Base-by-base conservation (phyloP, 306 rosid genomes). In the Prinsepia uniflora region DNA sequence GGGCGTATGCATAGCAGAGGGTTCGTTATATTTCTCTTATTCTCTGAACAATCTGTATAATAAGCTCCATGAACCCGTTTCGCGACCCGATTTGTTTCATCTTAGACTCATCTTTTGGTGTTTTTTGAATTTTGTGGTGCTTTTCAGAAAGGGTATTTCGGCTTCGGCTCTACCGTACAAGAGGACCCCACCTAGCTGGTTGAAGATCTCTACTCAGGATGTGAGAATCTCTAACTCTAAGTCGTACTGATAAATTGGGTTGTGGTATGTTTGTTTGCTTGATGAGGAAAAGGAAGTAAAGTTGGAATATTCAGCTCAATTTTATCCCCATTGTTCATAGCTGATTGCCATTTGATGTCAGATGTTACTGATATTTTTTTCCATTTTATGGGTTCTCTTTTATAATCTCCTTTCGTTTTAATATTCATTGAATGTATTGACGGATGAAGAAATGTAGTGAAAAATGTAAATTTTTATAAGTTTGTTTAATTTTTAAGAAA, bases 1-100 rank as follows among this genome's bases (percentile, higher is more conserved):
- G 96, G 96, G 36, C 85, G 96, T 36, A 90, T 90, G 96, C 96
- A 90, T 79, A 88, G 95, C 78, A 60, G 85, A 65, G 98, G 98
- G 96, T 92, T 77, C 65, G 89, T 81, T 2, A 10, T 40, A 17
- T 50, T 30, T 30, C 36, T 47, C 50, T 47, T 47, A 47, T 47
- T 11, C 14, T 47, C 50, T 47, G 6, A 47, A 47, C 50, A 47
- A 30, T 30, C 36, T 30, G 36, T 30, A 30, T 30, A 30, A 30
- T 30, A 30, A 15, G 48, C 61, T 65, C 70, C 64, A 17, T 24
- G 18, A 43, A 24, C 34, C 12, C 24, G 36, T 30, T 30, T 30
- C 36, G 36, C 36, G 36, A 1, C 36, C 63, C 19, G n/a, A 15
- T 13, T 17, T 50, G 6, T 13, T n/a, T 50, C 19, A n/a, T 17